A percentile compares a stretch with the other conserved stretches of the same genome.
Evolutionary conservation across 305 asterid species (phyloP).

Genomic region (Fraxinus sp.): DNA sequence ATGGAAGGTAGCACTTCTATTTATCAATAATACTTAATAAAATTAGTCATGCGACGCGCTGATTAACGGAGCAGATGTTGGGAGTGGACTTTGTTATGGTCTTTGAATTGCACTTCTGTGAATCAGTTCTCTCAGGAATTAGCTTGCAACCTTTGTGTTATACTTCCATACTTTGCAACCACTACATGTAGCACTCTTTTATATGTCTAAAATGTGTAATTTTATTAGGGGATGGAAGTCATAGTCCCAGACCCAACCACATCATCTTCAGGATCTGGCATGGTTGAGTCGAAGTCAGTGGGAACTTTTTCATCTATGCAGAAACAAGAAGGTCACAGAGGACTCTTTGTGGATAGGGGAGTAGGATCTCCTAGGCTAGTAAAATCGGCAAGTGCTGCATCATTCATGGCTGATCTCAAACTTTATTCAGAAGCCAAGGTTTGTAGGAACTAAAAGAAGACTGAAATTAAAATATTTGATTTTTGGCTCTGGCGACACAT

Average conservation of each 20-base stretch:
- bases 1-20: constrained; percentile 3
- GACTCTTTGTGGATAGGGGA: constrained; percentile 94
- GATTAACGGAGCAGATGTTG: constrained; percentile 5
- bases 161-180: constrained; percentile 18
- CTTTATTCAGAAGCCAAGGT: constrained; percentile 80
- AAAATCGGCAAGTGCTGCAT: constrained; percentile 71
- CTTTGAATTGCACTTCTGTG: constrained; percentile 7
- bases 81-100: constrained; percentile 5
- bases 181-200: constrained; percentile 24
- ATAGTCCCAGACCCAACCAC: constrained; percentile 55
- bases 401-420: constrained; percentile 55
- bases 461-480: constrained; percentile 15
- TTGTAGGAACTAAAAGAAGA: constrained; percentile 32
- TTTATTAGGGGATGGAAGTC: constrained; percentile 66
- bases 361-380: constrained; percentile 90
- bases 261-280: constrained; percentile 44
- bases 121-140: not conserved
- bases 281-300: constrained; percentile 65
- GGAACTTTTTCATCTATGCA: constrained; percentile 67
- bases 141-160: constrained; percentile 16
- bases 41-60: not conserved
- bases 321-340: constrained; percentile 84
- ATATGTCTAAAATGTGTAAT: constrained; percentile 23
- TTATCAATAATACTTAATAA: constrained; percentile 9
- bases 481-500: not conserved